Evolutionary conservation across 352 stramenopile genomes (phyloP), one percentile per base, ranked within the genome.

Genomic region (Phytophthora uliginosa): DNA sequence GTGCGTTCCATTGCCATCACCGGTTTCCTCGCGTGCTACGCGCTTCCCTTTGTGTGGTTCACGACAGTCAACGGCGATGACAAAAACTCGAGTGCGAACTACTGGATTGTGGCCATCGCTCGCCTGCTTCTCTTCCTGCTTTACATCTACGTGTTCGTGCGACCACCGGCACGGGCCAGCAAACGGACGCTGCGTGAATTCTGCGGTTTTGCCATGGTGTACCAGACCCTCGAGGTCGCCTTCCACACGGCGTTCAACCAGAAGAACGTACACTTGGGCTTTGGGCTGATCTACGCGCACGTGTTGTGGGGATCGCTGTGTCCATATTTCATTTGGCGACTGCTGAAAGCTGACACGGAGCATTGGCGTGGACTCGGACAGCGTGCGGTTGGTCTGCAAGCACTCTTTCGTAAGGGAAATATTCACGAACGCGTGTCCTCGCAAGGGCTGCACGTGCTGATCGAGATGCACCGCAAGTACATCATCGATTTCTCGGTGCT

Each of bases 291-390:
- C n/a, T 84, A 84, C 67, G 31, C 34, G 7, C 56, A 79, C 38
- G 64, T 84, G 1, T 48, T 81, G 7, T 82, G 71, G 77, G 71
- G 74, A 10, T 75, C 75, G 10, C 53, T 84, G 3, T 76, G 77
- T 12, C 77, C 77, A 40, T 70, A 81, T 28, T 78, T 84, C 67
- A 42, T 79, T 2, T 88, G 81, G 76, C 71, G 79, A 10, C 48
- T 84, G 38, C 69, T 92, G 5, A 74, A 86, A 31, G 83, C 85
- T 18, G 85, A 92, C 59, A 92, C 85, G 6, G 82, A 90, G 42
- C 85, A 88, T 48, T 92, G 85, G 85, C 74, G 85, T n/a, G 85
- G 83, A 15, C 76, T 86, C 5, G 77, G 79, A 5, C 69, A 84
- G 36, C 80, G 77, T 10, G 80, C 77, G 0, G 71, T 77, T 18